These are phyloP conservation scores for Rosa hybrid DNA, from an alignment of 331 rosid genomes.

Conservation along the genomic window DNA sequence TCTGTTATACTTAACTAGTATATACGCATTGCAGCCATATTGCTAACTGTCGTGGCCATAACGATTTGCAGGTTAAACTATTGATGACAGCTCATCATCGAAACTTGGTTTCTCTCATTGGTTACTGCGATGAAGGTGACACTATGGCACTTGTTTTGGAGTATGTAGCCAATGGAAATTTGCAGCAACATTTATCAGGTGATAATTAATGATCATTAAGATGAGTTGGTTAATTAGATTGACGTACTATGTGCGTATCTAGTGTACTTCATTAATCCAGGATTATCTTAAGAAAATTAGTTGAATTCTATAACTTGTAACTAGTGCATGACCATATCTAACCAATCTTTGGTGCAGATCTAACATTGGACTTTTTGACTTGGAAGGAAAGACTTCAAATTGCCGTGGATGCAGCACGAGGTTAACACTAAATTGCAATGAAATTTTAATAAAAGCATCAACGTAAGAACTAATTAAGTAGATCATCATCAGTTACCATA, in stretches of 20 bases:
- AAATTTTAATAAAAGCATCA: too few species aligned
- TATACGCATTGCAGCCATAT: not conserved
- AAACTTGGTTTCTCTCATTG: slow-evolving; percentile 27
- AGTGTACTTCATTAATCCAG: too few species aligned
- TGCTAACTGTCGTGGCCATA: not conserved
- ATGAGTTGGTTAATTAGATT: not conserved
- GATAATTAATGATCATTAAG: not conserved
- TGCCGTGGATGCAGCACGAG: slow-evolving; percentile 34
- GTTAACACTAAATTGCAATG: not conserved
- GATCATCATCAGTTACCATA: not conserved
- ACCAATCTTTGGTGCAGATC: not conserved
- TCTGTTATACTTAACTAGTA: too few species aligned
- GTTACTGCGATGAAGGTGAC: slow-evolving; percentile 26
- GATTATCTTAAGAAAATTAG: not conserved
- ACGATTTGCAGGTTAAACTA: slow-evolving; percentile 12
- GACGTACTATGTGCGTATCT: too few species aligned
- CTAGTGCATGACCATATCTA: not conserved
- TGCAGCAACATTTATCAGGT: slow-evolving; percentile 15
- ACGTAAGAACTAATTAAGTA: not conserved
- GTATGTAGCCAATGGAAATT: slow-evolving; percentile 27
- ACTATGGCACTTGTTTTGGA: slow-evolving; percentile 27
- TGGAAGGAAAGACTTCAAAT: slow-evolving; percentile 32
- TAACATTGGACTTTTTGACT: not conserved
- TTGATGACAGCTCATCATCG: slow-evolving; percentile 28
- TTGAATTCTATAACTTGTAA: not conserved